Base-by-base conservation (phyloP, 306 rosid genomes). In the Argentina anserina region DNA sequence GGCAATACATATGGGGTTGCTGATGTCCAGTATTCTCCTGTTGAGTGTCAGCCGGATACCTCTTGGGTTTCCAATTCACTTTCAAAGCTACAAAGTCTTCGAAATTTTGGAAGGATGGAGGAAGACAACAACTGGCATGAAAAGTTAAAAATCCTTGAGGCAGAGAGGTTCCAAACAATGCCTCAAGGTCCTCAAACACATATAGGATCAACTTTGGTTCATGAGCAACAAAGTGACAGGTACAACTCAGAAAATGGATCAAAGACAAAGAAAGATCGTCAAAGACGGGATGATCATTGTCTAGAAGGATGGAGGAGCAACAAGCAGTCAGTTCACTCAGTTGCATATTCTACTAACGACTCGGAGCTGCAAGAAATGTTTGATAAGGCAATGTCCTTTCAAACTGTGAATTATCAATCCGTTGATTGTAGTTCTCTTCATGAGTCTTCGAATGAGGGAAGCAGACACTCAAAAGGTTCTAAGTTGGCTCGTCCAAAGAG, bases 291-390 rank as follows among this genome's bases (percentile, higher is more conserved):
- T 46, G 47, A 40, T 31, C 76, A 71, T 29, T 46, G 49, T 45
- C 34, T 17, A 34, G 76, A 62, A 56, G 81, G 68, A 52, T 63
- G 76, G 69, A 74, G 87, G 65, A 52, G 43, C 31, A 66, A 34
- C 80, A 84, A 84, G 59, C 79, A 74, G 3, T 53, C 78, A 6
- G 83, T 78, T n/a, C n/a, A n/a, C n/a, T n/a, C n/a, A n/a, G n/a
- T n/a, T 45, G 34, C 60, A 45, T 59, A 7, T 59, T 81, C 2
- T 68, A 29, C 49, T 56, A 83, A 70, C 34, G 81, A 75, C 7
- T 50, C 39, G 12, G 81, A 61, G 66, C 58, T 81, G 23, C 43
- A 70, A 9, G 87, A 84, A 11, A 37, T 78, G 34, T 77, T 80
- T 66, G 87, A 84, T 55, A 52, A 62, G 47, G 79, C 78, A 12